Conservation (phyloP, 148 eudicot genomes). For the Salicornia ramosissima region DNA sequence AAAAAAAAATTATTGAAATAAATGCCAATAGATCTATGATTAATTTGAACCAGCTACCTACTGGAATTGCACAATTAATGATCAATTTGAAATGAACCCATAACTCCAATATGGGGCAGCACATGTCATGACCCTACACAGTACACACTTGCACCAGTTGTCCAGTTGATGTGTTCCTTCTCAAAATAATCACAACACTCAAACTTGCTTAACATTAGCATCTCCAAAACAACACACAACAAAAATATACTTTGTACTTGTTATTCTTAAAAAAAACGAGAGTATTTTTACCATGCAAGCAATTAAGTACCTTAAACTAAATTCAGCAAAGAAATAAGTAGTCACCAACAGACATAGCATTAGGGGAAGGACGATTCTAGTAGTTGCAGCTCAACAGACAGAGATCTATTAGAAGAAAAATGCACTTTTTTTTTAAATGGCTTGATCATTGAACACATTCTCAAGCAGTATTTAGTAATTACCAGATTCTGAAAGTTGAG, state of each 20-base stretch:
- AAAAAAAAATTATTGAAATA: background rate
- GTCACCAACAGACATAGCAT: background rate
- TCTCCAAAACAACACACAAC: background rate
- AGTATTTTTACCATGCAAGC: background rate
- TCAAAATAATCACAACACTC: background rate
- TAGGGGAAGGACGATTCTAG: background rate
- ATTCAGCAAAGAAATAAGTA: background rate
- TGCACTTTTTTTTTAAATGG: background rate
- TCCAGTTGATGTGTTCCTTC: background rate
- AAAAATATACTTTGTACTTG: too few species aligned
- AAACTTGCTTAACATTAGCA: background rate
- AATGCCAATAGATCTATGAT: slow-evolving; percentile 4
- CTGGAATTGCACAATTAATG: slow-evolving; percentile 3
- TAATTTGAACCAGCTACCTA: background rate
- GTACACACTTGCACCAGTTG: background rate
- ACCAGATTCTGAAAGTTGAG: too few species aligned
- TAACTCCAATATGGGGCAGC: slow-evolving; percentile 10
- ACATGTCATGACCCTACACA: slow-evolving; percentile 14
- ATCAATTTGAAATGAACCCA: background rate
- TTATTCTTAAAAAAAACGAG: background rate
- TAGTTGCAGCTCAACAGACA: background rate
- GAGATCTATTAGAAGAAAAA: background rate
- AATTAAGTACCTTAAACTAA: background rate
- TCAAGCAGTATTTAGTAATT: background rate
- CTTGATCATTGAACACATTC: background rate